Conservation (phyloP, 2,329 filamentous ascomycete genomes). For the Scolecobasidium constrictum region DNA sequence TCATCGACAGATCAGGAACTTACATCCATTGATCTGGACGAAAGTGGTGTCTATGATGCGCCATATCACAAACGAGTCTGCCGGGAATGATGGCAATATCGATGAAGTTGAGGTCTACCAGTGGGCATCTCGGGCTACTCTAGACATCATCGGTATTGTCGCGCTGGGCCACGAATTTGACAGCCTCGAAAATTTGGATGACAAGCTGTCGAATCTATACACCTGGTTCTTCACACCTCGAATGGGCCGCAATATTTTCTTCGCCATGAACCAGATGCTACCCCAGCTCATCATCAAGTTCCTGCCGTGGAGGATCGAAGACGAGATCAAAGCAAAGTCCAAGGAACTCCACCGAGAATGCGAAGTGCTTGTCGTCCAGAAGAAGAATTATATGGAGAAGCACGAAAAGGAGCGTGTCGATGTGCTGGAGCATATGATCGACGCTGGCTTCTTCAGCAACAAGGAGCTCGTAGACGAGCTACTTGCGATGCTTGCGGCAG, state of each 20-base stretch:
- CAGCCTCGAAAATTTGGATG: conserved; percentile 28
- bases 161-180: conserved; percentile 34
- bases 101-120: conserved; percentile 28
- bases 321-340: conserved; percentile 26
- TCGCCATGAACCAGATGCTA: conserved; percentile 27
- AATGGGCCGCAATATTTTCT: conserved; percentile 35
- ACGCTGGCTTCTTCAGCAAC: conserved; percentile 41
- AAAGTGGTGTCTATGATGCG: conserved; percentile 60
- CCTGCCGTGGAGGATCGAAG: conserved; percentile 38
- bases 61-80: conserved; percentile 4
- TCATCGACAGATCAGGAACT: conserved; percentile 74
- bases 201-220: conserved; percentile 31
- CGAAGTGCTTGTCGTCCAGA: conserved; percentile 36
- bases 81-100: conserved; percentile 13
- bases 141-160: conserved; percentile 36
- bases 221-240: conserved; percentile 35
- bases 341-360: conserved; percentile 22
- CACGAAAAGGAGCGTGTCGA: conserved; percentile 25
- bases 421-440: conserved; percentile 38
- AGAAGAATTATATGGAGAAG: conserved; percentile 28
- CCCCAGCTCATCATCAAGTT: conserved; percentile 26
- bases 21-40: conserved; percentile 75
- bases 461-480: conserved; percentile 42
- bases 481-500: conserved; percentile 44
- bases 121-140: conserved; percentile 32